phyloP scores from a whole-genome alignment of 2,329 filamentous ascomycete genomes.

The Fusarium nematophilum region DNA sequence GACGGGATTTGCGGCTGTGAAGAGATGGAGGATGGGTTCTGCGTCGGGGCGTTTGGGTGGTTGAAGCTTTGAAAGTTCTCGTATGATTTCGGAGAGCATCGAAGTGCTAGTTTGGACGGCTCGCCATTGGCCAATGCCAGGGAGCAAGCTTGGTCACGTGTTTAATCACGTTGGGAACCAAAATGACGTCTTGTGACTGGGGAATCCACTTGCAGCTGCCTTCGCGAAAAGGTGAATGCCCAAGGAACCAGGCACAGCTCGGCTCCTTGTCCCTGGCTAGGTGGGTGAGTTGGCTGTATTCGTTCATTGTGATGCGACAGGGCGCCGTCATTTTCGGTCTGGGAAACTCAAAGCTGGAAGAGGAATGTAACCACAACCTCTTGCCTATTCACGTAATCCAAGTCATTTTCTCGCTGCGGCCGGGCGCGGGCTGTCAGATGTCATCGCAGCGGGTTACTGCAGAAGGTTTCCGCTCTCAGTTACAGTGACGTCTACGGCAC shows the following conservation, averaged over 20 bases:
- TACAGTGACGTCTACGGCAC: slow-evolving; percentile 27
- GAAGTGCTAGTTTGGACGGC: slow-evolving; percentile 30
- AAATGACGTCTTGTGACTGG: slow-evolving; percentile 32
- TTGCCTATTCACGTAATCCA: slow-evolving; percentile 22
- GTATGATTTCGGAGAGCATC: slow-evolving; percentile 47
- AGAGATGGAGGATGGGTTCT: slow-evolving; percentile 29
- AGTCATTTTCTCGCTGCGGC: slow-evolving; percentile 4
- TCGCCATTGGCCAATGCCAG: slow-evolving; percentile 45
- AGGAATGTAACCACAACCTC: slow-evolving; percentile 30
- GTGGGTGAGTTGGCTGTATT: slow-evolving; percentile 5
- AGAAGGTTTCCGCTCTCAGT: slow-evolving; percentile 25
- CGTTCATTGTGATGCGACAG: slow-evolving; percentile 31
- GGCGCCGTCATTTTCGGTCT: slow-evolving; percentile 20
- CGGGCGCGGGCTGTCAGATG: slow-evolving; percentile 27
- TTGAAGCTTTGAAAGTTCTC: slow-evolving; percentile 45
- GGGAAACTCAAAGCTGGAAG: slow-evolving; percentile 19
- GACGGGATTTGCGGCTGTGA: slow-evolving; percentile 34
- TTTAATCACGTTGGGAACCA: background rate
- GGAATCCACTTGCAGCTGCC: background rate
- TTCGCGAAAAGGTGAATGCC: background rate
- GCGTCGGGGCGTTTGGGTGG: slow-evolving; percentile 28
- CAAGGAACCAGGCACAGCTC: slow-evolving; percentile 12
- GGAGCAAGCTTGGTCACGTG: slow-evolving; percentile 36
- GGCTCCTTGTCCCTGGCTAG: slow-evolving; percentile 22
- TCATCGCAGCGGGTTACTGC: slow-evolving; percentile 29